Conservation (phyloP, 257 asterid genomes). For the Gardenia jasminoides region DNA sequence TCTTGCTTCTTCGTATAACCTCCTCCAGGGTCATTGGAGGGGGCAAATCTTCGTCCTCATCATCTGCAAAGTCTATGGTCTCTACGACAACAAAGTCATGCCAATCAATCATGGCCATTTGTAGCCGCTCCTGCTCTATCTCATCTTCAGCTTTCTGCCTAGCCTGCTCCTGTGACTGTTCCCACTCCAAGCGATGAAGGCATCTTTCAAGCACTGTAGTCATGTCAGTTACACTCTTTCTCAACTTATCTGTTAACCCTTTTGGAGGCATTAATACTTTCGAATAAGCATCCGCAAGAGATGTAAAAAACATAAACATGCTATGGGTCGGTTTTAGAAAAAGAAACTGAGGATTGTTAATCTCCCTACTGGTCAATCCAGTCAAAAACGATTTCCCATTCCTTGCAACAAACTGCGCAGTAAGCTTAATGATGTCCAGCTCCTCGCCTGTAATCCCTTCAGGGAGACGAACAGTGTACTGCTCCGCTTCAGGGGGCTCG, state of each 20-base stretch:
- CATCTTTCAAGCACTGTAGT: slow-evolving; percentile 87
- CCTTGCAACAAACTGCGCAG: slow-evolving; percentile 93
- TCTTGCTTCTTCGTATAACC: slow-evolving; percentile 94
- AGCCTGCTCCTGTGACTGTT: slow-evolving; percentile 87
- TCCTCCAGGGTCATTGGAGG: slow-evolving; percentile 96
- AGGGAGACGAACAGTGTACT: slow-evolving; percentile 83
- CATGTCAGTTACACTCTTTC: slow-evolving; percentile 70
- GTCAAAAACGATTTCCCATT: slow-evolving; percentile 89
- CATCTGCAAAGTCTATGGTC: slow-evolving; percentile 90
- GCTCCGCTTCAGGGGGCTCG: slow-evolving; percentile 95
- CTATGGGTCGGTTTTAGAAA: slow-evolving; percentile 92
- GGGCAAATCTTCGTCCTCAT: slow-evolving; percentile 91
- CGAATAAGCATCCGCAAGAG: slow-evolving; percentile 94
- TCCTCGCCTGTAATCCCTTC: slow-evolving; percentile 97
- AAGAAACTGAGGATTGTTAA: slow-evolving; percentile 80
- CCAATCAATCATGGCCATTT: slow-evolving; percentile 98
- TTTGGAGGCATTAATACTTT: slow-evolving; percentile 90
- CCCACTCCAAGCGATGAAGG: slow-evolving; percentile 92
- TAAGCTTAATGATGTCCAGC: slow-evolving; percentile 83
- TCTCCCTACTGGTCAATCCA: slow-evolving; percentile 87
- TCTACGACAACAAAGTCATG: slow-evolving; percentile 96
- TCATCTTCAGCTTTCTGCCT: slow-evolving; percentile 96
- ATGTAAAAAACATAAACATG: slow-evolving; percentile 94
- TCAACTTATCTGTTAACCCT: slow-evolving; percentile 70
- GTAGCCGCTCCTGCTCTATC: slow-evolving; percentile 78